These are phyloP conservation scores for Glycine soja DNA, from an alignment of 306 rosid genomes.

Conservation along the genomic window DNA sequence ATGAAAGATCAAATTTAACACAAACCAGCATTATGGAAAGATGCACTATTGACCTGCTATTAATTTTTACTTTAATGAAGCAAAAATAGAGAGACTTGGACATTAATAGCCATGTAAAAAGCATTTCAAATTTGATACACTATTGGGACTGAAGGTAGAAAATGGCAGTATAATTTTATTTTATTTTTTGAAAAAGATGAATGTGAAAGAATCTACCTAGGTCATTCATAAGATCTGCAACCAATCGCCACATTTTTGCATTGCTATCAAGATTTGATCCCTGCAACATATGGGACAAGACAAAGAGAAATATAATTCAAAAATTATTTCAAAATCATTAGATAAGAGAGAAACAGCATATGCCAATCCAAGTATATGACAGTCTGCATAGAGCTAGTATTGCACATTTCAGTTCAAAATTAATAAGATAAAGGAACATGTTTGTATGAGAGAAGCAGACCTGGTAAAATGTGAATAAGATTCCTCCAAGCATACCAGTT, in stretches of 20 bases:
- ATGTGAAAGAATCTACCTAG: slow-evolving; percentile 65
- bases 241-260: slow-evolving; percentile 98
- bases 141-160: not conserved
- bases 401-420: slow-evolving; percentile 24
- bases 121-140: slow-evolving; percentile 6
- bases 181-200: slow-evolving; percentile 2
- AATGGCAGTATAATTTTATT: slow-evolving; percentile 21
- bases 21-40: slow-evolving; percentile 9
- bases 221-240: slow-evolving; percentile 98
- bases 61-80: slow-evolving; percentile 22
- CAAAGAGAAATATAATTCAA: slow-evolving; percentile 26
- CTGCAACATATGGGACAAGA: slow-evolving; percentile 55
- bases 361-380: not conserved
- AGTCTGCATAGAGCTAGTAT: slow-evolving; percentile 10
- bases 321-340: slow-evolving; percentile 28
- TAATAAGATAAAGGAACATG: slow-evolving; percentile 18
- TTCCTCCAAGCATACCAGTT: slow-evolving; percentile 99
- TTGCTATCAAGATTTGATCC: slow-evolving; percentile 96
- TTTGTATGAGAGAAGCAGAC: slow-evolving; percentile 47
- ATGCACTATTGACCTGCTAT: slow-evolving; percentile 5
- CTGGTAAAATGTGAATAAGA: slow-evolving; percentile 96
- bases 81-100: not conserved
- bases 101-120: slow-evolving; percentile 11
- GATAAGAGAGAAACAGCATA: slow-evolving; percentile 35
- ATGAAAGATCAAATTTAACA: slow-evolving; percentile 27